Base-by-base conservation (phyloP, 2,329 filamentous ascomycete genomes). In the Pseudopithomyces chartarum region DNA sequence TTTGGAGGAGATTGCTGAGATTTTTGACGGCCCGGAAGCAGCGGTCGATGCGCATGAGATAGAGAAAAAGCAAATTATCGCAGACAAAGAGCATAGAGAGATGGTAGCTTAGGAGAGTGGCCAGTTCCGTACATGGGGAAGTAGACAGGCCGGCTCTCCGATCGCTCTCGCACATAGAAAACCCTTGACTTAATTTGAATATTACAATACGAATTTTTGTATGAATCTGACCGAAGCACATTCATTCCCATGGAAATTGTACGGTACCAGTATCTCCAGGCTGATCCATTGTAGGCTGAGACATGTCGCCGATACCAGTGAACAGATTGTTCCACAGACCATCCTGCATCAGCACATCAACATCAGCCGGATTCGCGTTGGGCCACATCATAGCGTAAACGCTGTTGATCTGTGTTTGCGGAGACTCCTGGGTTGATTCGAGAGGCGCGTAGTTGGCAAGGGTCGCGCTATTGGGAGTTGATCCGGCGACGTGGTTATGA, bases 1-100 rank as follows among this genome's bases (percentile, higher is more conserved):
- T 36, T 11, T 36, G 11, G 87, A 90, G 70, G 87, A 89, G 69
- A 87, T 90, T 74, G 87, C 43, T 7, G 44, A 47, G 33, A 53
- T 58, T 19, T 58, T 58, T 40, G 56, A 58, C 47, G 56, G 56
- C 13, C 54, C 49, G 32, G 17, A 33, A 11, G 34, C 44, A 26
- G 32, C 29, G 13, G 13, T 42, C 33, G 48, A 51, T 51, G 38
- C 32, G 7, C 34, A 42, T 15, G 36, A 42, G 22, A 13, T 11
- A 10, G 48, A 51, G 20, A 42, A 42, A n/a, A 38, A 51, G 34
- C 23, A 22, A 11, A 22, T 51, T 7, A 20, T 42, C 7, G 48
- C 34, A 32, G 38, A 42, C 38, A 51, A 42, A n/a, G 48, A 29
- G 23, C 38, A 51, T 23, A 42, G 19, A 17, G 48, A 51, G 26